Evolutionary conservation across 805 yeast species (phyloP), one percentile per base, ranked within the genome.

Genomic region (Metschnikowia chrysomelidarum): DNA sequence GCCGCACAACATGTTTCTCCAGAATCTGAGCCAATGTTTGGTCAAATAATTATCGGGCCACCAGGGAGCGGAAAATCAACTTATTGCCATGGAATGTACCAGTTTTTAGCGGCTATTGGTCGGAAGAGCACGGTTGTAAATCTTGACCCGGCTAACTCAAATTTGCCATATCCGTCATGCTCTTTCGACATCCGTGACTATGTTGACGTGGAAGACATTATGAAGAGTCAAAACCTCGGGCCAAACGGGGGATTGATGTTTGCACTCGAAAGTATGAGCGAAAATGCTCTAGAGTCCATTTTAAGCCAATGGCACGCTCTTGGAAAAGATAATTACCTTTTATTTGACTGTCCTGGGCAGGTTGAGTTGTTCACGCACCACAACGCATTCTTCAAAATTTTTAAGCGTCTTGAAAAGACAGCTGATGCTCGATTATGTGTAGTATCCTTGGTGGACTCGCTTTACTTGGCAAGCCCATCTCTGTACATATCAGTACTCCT

Each of bases 51-150:
- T 7, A 87, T 93, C 24, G 99, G 99, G 0, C 98, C 98, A 0
- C 99, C 99, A 0, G 99, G 98, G 1, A 75, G 95, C 0, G 99
- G 99, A 1, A 93, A 93, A 54, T 86, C 96, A 0, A 94, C 98
- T 0, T 93, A 87, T 57, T 89, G 97, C 58, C 70, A 80, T 57
- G 99, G 98, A 27, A 79, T 91, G 79, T 75, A 75, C 45, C 98
- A 93, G 65, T 93, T 93, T 59, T 72, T 91, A 50, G 82, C 85
- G 41, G 96, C 98, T 2, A 88, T 94, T 33, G 99, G 99, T 5
- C 69, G 99, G 41, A 83, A 86, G 50, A 79, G 85, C 30, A 71
- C 86, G n/a, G 73, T 93, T 2, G 67, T 93, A 14, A 93, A 93
- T 54, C 71, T 93, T 44, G 99, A 93, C 56, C 98, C 98, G 1